A percentile compares a stretch with the other conserved stretches of the same genome.
Conservation (phyloP, 176 grass and related monocot species). For the Typha latifolia region DNA sequence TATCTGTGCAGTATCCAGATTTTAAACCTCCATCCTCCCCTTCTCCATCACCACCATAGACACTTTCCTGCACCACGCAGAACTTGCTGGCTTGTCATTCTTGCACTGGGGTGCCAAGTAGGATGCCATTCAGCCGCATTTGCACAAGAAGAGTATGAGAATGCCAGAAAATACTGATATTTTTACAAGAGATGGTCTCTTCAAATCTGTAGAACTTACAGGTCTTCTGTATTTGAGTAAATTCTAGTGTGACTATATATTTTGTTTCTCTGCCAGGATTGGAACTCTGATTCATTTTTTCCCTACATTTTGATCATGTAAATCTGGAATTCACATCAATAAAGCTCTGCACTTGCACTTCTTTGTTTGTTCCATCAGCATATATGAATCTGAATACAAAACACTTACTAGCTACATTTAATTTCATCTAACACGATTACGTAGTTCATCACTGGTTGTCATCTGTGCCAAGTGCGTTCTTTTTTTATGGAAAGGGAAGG, state of each 20-base stretch:
- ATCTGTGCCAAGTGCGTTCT: not conserved
- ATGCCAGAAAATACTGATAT: not conserved
- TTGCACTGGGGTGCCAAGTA: not conserved
- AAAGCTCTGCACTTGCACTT: too few relatives aligned
- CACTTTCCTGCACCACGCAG: not conserved
- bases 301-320: not conserved
- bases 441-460: too few relatives aligned
- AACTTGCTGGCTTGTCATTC: not conserved
- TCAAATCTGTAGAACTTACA: not conserved
- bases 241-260: too few relatives aligned
- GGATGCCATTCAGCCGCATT: not conserved
- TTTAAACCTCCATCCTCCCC: conserved; percentile 88
- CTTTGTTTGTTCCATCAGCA: not conserved
- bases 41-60: conserved; percentile 56
- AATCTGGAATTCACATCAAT: too few relatives aligned
- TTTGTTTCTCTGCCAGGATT: too few relatives aligned
- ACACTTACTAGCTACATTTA: too few relatives aligned
- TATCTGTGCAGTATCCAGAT: conserved; percentile 71
- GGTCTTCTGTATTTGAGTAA: not conserved
- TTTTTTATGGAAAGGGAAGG: not conserved
- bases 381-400: not conserved
- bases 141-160: not conserved
- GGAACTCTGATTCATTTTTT: not conserved
- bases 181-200: not conserved
- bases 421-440: too few relatives aligned